Evolutionary conservation across 2,329 filamentous ascomycete genomes (phyloP), one percentile per base, ranked within the genome.

Genomic region (Phaeosphaeriaceae sp.): DNA sequence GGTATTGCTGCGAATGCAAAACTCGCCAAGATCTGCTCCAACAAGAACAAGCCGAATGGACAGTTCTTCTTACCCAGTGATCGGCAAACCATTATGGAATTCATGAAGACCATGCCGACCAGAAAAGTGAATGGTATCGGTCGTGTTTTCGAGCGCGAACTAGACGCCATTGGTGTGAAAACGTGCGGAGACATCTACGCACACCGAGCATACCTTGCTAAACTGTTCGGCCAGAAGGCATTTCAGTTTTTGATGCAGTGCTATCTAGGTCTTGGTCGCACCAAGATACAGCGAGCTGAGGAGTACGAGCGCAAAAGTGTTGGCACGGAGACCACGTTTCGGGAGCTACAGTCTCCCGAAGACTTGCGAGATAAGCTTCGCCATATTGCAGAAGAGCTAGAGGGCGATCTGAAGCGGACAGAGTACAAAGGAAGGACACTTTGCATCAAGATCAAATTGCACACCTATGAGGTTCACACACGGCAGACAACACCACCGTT

Each of bases 61-160:
- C 95, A 98, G 72, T 98, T 90, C 67, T 79, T 86, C 10, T 81
- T 98, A 1, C 84, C 89, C 0, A 91, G 85, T 52, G 89, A 96
- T 42, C 85, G 93, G 10, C 79, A 81, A 24, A 84, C 87, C 0
- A 92, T 99, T 58, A 88, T 98, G 85, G 80, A 84, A 0, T 98
- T 97, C 72, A 97, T 98, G 90, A 84, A 85, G 11, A 85, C 89
- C 27, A 81, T 99, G 22, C 89, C 93, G 0, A 93, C 92, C 0
- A 86, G 95, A 33, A 97, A 97, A 73, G 91, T 98, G 45, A 97
- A 97, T 65, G 95, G 95, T 1, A 86, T 99, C n/a, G 95, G 95
- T 0, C 87, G 95, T 21, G 95, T 98, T 0, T 89, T 97, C 60
- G 95, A 98, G 78, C 87, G 95, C 56, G 92, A 99, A 74, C 85